Evolutionary conservation across 2,329 filamentous ascomycete species (phyloP).

Genomic region (Hymenoscyphus fraxineus): DNA sequence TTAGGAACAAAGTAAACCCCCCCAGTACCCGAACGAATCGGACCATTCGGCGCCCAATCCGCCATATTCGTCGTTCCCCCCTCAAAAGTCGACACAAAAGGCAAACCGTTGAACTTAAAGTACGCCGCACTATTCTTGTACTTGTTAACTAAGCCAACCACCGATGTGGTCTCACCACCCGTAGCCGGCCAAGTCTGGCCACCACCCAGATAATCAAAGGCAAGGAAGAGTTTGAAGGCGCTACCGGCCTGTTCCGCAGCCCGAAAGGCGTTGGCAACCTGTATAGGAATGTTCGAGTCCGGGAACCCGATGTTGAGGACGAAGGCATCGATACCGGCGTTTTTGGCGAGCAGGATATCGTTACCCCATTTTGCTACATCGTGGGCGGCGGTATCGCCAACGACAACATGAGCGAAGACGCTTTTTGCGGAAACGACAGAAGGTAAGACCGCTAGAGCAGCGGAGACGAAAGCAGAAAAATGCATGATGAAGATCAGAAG

Average conservation of each 20-base stretch:
- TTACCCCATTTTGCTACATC: conserved; percentile 21
- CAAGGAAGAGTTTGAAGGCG: conserved; percentile 33
- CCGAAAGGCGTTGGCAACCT: conserved; percentile 36
- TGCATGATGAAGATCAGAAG: conserved; percentile 16
- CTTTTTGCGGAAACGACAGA: conserved; percentile 24
- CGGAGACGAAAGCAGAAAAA: conserved; percentile 9
- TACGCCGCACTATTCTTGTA: conserved; percentile 36
- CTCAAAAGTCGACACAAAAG: conserved; percentile 52
- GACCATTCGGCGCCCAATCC: conserved; percentile 39
- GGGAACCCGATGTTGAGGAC: conserved; percentile 34
- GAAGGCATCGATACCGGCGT: conserved; percentile 37
- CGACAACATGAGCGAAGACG: conserved; percentile 33
- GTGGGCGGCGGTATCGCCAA: conserved; percentile 36
- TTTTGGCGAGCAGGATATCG: conserved; percentile 25
- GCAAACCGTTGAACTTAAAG: conserved; percentile 37
- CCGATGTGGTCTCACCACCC: conserved; percentile 19
- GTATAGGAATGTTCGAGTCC: conserved; percentile 33
- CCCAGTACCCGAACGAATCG: conserved; percentile 37
- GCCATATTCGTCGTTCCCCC: conserved; percentile 41
- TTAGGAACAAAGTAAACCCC: conserved; percentile 44
- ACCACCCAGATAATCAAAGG: conserved; percentile 36
- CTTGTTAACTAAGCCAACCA: conserved; percentile 31
- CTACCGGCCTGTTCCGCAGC: conserved; percentile 31
- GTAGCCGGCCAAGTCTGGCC: conserved; percentile 27
- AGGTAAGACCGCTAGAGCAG: conserved; percentile 11